These are phyloP conservation scores for Vigna angularis DNA, from an alignment of 306 rosid species.

Conservation along the genomic window DNA sequence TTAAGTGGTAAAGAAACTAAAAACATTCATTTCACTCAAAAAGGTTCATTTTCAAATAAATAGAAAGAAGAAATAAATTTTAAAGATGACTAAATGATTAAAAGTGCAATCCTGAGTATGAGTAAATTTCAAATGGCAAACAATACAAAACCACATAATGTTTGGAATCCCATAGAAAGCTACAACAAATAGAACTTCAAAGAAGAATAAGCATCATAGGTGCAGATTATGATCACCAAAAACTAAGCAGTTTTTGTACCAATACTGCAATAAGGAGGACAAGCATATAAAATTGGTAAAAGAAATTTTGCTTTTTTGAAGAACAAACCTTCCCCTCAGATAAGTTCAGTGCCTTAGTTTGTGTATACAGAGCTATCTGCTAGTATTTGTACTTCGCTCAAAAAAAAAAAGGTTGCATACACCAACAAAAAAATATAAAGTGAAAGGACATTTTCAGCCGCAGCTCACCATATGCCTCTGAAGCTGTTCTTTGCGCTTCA, in stretches of 20 bases:
- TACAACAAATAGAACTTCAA: conserved; percentile 20
- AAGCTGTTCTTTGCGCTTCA: conserved; percentile 99
- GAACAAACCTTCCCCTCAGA: conserved; percentile 8
- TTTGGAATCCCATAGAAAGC: conserved; percentile 6
- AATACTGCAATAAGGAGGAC: neutral
- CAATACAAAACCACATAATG: conserved; percentile 18
- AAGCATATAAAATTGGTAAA: neutral
- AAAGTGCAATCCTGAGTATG: neutral
- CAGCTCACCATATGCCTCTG: conserved; percentile 99
- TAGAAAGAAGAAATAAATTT: neutral
- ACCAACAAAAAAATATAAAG: conserved; percentile 35
- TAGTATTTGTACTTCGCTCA: no score
- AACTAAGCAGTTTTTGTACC: neutral
- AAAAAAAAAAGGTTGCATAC: neutral
- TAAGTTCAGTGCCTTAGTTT: neutral
- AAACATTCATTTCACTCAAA: conserved; percentile 1
- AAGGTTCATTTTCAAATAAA: conserved; percentile 1
- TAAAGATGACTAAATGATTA: neutral
- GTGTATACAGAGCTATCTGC: no score
- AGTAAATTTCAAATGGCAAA: conserved; percentile 24
- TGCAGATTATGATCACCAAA: conserved; percentile 13
- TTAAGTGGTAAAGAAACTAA: conserved; percentile 18
- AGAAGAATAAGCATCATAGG: conserved; percentile 1
- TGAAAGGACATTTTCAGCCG: conserved; percentile 38
- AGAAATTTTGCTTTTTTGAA: neutral